These are phyloP conservation scores for Candida morakotiae DNA, from an alignment of 805 yeast species.

Conservation along the genomic window DNA sequence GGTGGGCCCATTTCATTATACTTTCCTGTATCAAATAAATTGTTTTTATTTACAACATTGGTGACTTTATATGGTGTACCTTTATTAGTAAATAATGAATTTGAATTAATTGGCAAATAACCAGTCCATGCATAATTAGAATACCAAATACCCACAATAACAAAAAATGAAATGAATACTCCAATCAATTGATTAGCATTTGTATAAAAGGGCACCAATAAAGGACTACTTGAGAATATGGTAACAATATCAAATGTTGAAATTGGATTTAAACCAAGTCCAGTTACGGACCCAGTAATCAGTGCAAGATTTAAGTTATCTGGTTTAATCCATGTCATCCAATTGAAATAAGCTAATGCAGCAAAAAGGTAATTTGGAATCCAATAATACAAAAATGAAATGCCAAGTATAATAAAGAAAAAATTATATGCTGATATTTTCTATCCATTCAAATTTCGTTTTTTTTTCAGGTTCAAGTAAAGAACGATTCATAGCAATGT, in stretches of 20 bases:
- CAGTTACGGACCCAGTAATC: constrained; percentile 43
- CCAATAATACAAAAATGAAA: constrained; percentile 43
- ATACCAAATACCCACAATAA: constrained; percentile 17
- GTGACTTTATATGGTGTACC: constrained; percentile 43
- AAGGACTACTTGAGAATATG: constrained; percentile 16
- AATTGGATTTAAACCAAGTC: constrained; percentile 52
- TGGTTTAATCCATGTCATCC: constrained; percentile 60
- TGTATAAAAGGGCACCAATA: constrained; percentile 41
- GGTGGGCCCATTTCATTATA: constrained; percentile 25
- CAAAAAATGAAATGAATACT: constrained; percentile 13
- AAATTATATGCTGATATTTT: constrained; percentile 19
- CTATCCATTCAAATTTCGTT: constrained; percentile 27
- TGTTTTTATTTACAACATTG: constrained; percentile 35
- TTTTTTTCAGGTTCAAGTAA: constrained; percentile 19
- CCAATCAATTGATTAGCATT: constrained; percentile 16
- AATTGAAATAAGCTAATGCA: constrained; percentile 43
- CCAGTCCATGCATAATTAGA: constrained; percentile 21
- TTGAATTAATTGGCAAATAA: constrained; percentile 38
- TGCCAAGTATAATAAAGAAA: constrained; percentile 14
- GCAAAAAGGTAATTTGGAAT: constrained; percentile 40
- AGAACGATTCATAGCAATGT: constrained; percentile 26
- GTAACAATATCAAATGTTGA: constrained; percentile 53
- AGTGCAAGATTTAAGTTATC: constrained; percentile 43
- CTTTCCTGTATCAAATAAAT: constrained; percentile 20
- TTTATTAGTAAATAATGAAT: constrained; percentile 42